These are phyloP conservation scores for Neonectria neomacrospora DNA, from an alignment of 2,329 filamentous ascomycete genomes.

Conservation along the genomic window DNA sequence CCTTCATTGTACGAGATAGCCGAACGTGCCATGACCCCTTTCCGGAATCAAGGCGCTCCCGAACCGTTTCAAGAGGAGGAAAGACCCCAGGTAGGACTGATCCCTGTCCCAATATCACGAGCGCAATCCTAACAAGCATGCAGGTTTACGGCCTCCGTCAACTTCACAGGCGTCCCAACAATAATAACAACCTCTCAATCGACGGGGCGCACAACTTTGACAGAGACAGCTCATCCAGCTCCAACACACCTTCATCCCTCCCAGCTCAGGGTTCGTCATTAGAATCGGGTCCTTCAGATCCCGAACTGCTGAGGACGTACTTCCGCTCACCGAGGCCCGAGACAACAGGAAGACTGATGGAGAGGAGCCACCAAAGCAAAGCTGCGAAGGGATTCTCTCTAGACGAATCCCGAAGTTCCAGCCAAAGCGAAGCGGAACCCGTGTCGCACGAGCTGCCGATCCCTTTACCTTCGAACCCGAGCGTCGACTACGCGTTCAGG, in stretches of 20 bases:
- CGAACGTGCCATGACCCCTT: conserved; percentile 1
- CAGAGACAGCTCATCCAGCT: conserved; percentile 15
- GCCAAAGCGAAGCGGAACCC: conserved; percentile 11
- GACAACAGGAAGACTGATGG: conserved; percentile 8
- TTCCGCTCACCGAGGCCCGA: conserved; percentile 36
- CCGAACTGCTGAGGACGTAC: conserved; percentile 33
- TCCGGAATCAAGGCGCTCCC: neutral
- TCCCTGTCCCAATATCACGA: neutral
- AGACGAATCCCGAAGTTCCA: conserved; percentile 2
- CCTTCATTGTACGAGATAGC: conserved; percentile 29
- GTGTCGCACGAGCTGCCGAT: conserved; percentile 6
- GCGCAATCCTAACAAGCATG: conserved; percentile 72
- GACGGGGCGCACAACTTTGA: conserved; percentile 9
- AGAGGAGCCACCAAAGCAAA: conserved; percentile 16
- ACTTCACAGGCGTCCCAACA: conserved; percentile 42
- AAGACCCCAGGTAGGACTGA: conserved; percentile 33
- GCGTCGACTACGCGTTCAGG: conserved; percentile 51
- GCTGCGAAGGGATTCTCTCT: conserved; percentile 13
- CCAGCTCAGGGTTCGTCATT: conserved; percentile 21
- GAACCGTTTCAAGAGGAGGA: conserved; percentile 2
- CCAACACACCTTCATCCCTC: neutral
- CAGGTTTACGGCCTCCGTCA: conserved; percentile 45
- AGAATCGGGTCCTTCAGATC: conserved; percentile 14
- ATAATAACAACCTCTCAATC: conserved; percentile 31
- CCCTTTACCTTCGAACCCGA: conserved; percentile 31